Conservation (phyloP, 495 filamentous ascomycete genomes). For the Penicillium egyptiacum region DNA sequence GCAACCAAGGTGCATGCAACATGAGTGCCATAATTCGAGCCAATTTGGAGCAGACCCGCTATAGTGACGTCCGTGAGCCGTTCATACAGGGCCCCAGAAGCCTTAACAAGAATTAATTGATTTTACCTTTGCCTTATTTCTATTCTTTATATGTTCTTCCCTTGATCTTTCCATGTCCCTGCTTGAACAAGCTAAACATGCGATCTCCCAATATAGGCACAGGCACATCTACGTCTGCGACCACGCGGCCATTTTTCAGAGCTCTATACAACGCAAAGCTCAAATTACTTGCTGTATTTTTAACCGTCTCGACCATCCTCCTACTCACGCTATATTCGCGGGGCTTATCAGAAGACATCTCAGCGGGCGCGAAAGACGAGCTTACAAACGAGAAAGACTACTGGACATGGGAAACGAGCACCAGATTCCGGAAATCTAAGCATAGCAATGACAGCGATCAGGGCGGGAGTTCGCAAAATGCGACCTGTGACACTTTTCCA, state of each 20-base stretch:
- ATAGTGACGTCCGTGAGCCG: slow-evolving; percentile 7
- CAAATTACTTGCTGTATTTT: slow-evolving; percentile 11
- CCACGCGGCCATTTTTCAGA: not conserved
- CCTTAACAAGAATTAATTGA: not conserved
- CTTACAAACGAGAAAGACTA: slow-evolving; percentile 6
- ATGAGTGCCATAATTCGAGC: not conserved
- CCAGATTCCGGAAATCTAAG: slow-evolving; percentile 7
- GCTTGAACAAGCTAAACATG: not conserved
- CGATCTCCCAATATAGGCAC: slow-evolving; percentile 1
- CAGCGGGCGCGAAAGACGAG: not conserved
- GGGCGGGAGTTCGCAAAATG: not conserved
- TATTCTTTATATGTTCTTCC: not conserved
- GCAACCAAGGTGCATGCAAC: not conserved
- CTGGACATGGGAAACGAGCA: slow-evolving; percentile 20
- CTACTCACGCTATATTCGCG: slow-evolving; percentile 12
- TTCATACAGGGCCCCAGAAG: not conserved
- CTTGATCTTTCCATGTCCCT: not conserved
- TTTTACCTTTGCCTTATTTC: not conserved
- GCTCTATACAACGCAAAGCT: slow-evolving; percentile 6
- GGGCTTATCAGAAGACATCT: not conserved
- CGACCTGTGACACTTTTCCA: slow-evolving; percentile 37
- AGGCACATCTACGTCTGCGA: slow-evolving; percentile 1
- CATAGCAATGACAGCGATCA: not conserved
- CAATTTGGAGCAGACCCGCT: slow-evolving; percentile 5
- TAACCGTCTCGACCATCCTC: slow-evolving; percentile 7